Base-by-base conservation (phyloP, 768 basidiomycete genomes). In the Gloeophyllum trabeum region DNA sequence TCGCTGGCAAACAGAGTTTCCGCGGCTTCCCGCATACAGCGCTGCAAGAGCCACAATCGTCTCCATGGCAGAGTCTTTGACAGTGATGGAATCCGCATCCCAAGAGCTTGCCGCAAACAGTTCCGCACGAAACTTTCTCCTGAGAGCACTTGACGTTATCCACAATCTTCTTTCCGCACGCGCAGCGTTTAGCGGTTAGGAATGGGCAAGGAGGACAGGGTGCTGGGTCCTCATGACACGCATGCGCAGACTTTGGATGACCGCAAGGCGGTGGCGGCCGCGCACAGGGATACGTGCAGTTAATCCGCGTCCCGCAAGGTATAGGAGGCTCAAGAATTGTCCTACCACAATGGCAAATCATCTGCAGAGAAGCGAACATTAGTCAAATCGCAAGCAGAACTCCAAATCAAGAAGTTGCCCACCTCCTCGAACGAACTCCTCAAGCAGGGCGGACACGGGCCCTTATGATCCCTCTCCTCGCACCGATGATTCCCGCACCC, bases 371-470 rank as follows among this genome's bases (percentile, higher is more conserved):
- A n/a, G n/a, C n/a, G n/a, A n/a, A n/a, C n/a, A n/a, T n/a, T n/a
- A n/a, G n/a, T n/a, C n/a, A n/a, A n/a, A n/a, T n/a, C n/a, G n/a
- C n/a, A n/a, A n/a, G n/a, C n/a, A n/a, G n/a, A n/a, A n/a, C n/a
- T n/a, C n/a, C n/a, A n/a, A n/a, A n/a, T n/a, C n/a, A 28, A 4
- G 7, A n/a, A n/a, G n/a, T n/a, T n/a, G 52, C 73, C 23, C 47
- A 82, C 81, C 76, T 99, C 96, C 32, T 97, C 92, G 51, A 93
- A 99, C 1, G 82, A 81, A 35, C 90, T 90, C 57, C 80, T 73
- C 40, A 94, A 64, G 60, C 96, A 99, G 18, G 80, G 71, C 1
- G 74, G 79, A 56, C 96, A 99, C 0, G 71, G 61, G 0, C 90
- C 89, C 44, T 67, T 74, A 58, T 99, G 94, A 55, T 98, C 94